Evolutionary conservation across 2,329 filamentous ascomycete genomes (phyloP).

Genomic region (Diaporthe humulicola): DNA sequence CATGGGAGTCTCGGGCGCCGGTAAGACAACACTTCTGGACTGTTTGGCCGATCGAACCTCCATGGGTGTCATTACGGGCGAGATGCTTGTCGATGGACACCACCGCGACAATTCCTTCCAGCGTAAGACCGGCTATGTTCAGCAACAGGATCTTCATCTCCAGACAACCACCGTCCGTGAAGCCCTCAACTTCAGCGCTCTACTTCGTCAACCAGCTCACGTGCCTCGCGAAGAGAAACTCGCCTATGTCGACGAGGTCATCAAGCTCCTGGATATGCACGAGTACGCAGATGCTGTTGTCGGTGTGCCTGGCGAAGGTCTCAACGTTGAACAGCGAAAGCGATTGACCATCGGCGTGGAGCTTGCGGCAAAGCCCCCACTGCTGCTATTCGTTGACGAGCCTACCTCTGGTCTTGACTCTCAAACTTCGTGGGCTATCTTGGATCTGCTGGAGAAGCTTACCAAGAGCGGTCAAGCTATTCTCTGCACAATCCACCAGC

Average conservation of each 20-base stretch:
- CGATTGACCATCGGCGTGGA: conserved; percentile 80
- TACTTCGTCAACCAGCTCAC: conserved; percentile 72
- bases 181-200: conserved; percentile 73
- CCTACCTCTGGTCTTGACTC: conserved; percentile 92
- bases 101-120: conserved; percentile 75
- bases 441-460: conserved; percentile 86
- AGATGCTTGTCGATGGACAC: conserved; percentile 77
- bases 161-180: conserved; percentile 75
- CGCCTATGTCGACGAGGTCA: conserved; percentile 76
- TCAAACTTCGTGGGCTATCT: conserved; percentile 91
- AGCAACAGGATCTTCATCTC: conserved; percentile 77
- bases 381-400: conserved; percentile 91
- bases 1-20: conserved; percentile 74
- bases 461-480: conserved; percentile 89
- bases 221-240: conserved; percentile 72
- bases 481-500: conserved; percentile 95
- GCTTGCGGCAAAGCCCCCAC: conserved; percentile 88
- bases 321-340: conserved; percentile 52
- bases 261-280: conserved; percentile 76
- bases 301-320: conserved; percentile 75
- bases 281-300: conserved; percentile 77
- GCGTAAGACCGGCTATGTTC: conserved; percentile 77
- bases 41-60: conserved; percentile 77
- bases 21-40: conserved; percentile 80
- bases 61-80: conserved; percentile 78